Conservation (phyloP, 2,329 filamentous ascomycete genomes). For the Aspergillus glaucus region DNA sequence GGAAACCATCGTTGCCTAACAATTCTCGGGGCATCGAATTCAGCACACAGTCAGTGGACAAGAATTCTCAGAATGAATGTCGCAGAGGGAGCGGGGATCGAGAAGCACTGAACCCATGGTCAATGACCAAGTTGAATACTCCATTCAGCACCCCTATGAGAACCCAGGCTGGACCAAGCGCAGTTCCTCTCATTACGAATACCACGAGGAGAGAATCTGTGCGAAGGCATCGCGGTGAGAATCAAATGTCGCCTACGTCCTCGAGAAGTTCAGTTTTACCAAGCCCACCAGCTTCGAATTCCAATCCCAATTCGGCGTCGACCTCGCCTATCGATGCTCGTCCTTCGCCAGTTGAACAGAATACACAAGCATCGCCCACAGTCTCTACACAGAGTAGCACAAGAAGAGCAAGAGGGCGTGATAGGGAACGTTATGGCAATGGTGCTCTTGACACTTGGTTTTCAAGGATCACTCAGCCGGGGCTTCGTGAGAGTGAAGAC, state of each 20-base stretch:
- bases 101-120: constrained; percentile 30
- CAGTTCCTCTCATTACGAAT: neutral
- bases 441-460: constrained; percentile 29
- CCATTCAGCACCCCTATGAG: constrained; percentile 6
- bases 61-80: neutral
- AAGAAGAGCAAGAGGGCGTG: constrained; percentile 12
- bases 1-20: neutral
- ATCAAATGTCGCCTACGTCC: neutral
- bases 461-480: constrained; percentile 10
- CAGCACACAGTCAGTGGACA: neutral
- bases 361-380: constrained; percentile 6
- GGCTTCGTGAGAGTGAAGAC: neutral
- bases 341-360: neutral
- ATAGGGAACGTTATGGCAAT: constrained; percentile 17
- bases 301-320: constrained; percentile 7
- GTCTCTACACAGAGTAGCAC: neutral
- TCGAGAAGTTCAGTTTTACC: constrained; percentile 6
- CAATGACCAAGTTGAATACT: constrained; percentile 27
- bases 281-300: constrained; percentile 13
- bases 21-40: neutral
- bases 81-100: constrained; percentile 2
- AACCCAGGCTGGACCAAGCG: neutral
- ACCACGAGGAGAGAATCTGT: neutral
- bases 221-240: neutral
- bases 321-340: constrained; percentile 7